Conservation (phyloP, 257 asterid species). For the Ilex aquifolium region DNA sequence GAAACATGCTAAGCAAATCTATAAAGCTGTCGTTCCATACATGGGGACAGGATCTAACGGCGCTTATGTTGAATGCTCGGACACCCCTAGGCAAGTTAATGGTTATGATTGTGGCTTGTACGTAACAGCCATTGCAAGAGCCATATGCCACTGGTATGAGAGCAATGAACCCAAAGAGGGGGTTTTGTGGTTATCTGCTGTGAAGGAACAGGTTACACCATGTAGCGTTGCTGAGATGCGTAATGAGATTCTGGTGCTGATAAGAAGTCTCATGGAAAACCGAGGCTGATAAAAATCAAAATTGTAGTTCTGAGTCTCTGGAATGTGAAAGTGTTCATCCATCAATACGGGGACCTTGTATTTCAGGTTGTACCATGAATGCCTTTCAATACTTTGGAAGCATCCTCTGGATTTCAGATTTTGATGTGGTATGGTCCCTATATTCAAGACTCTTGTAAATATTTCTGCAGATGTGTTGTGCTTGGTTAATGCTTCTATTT, state of each 20-base stretch:
- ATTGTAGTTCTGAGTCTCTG: too few relatives aligned
- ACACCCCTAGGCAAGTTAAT: slow-evolving; percentile 43
- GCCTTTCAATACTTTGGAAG: too few relatives aligned
- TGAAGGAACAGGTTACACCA: slow-evolving; percentile 46
- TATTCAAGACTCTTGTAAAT: too few relatives aligned
- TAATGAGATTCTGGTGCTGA: slow-evolving; percentile 42
- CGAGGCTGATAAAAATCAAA: too few relatives aligned
- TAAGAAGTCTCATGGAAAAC: slow-evolving; percentile 36
- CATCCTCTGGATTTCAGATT: too few relatives aligned
- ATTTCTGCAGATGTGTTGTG: too few relatives aligned
- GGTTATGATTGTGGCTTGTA: slow-evolving; percentile 84
- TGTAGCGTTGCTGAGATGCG: slow-evolving; percentile 44
- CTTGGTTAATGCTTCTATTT: too few relatives aligned
- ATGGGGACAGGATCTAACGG: slow-evolving; percentile 19
- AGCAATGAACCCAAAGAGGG: slow-evolving; percentile 21
- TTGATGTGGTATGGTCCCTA: too few relatives aligned
- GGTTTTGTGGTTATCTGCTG: slow-evolving; percentile 43
- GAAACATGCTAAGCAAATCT: slow-evolving; percentile 37
- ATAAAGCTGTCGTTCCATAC: slow-evolving; percentile 27
- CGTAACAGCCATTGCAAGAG: slow-evolving; percentile 57
- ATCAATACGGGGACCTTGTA: too few relatives aligned
- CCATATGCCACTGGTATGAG: slow-evolving; percentile 54
- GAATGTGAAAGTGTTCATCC: too few relatives aligned
- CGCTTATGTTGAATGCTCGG: slow-evolving; percentile 30
- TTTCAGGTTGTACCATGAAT: too few relatives aligned